A percentile compares a stretch with the other conserved stretches of the same genome.
These are phyloP conservation scores for Trichophyton verrucosum DNA, from an alignment of 2,329 filamentous ascomycete species.

Conservation along the genomic window DNA sequence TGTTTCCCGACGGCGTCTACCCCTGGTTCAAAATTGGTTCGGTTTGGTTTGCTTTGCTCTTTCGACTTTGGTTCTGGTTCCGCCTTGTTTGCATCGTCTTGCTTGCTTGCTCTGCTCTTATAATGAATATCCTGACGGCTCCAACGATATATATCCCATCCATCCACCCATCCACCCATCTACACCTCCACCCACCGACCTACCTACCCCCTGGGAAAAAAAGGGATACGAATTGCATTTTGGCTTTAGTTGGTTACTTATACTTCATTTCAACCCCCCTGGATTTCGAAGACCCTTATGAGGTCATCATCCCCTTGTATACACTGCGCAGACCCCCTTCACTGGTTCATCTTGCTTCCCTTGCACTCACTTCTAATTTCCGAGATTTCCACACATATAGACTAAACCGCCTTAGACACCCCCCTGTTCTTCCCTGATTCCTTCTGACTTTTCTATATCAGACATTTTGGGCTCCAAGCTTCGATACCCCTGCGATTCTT, in stretches of 20 bases:
- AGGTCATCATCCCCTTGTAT: not conserved
- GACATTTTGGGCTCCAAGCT: not conserved
- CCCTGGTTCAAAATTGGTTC: not conserved
- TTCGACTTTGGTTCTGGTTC: too few relatives aligned
- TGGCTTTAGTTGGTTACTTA: not conserved
- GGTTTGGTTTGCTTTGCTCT: not conserved
- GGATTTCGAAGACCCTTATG: not conserved
- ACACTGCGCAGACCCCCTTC: not conserved
- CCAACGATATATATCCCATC: conserved; percentile 1
- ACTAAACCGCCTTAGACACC: not conserved
- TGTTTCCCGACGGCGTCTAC: not conserved
- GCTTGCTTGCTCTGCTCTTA: not conserved
- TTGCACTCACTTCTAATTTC: not conserved
- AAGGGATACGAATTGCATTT: conserved; percentile 2
- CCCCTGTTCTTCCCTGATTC: not conserved
- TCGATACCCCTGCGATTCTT: not conserved
- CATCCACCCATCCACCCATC: too few relatives aligned
- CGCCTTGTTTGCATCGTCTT: not conserved
- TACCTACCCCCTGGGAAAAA: not conserved
- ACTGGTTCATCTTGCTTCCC: not conserved
- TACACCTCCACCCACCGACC: not conserved
- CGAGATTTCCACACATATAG: not conserved
- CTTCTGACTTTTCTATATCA: not conserved
- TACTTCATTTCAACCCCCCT: not conserved
- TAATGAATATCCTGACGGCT: conserved; percentile 1